These are phyloP conservation scores for Takashimella tepidaria DNA, from an alignment of 1,284 basidiomycete species.

Conservation along the genomic window DNA sequence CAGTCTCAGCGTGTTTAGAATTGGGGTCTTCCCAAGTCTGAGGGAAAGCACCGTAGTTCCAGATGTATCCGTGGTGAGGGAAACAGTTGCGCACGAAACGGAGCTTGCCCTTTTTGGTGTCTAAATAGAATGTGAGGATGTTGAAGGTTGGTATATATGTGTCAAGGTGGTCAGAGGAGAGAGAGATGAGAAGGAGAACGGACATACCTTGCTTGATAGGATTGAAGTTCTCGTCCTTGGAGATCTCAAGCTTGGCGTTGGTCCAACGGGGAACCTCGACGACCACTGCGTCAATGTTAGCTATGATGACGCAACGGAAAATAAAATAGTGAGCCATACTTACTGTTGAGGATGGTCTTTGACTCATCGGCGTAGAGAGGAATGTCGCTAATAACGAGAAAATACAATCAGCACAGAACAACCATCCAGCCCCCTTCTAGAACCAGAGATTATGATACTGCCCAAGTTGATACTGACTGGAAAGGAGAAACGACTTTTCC, in stretches of 20 bases:
- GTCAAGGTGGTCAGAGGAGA: not conserved
- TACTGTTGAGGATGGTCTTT: conserved; percentile 86
- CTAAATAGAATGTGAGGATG: conserved; percentile 15
- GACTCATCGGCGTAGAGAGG: conserved; percentile 91
- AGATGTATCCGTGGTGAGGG: conserved; percentile 86
- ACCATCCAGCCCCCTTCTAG: too few relatives aligned
- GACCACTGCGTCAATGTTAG: conserved; percentile 55
- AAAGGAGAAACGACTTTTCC: conserved; percentile 81
- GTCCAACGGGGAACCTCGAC: conserved; percentile 99
- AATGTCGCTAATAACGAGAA: conserved; percentile 57
- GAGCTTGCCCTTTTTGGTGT: conserved; percentile 67
- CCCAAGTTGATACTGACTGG: conserved; percentile 53
- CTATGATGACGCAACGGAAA: conserved; percentile 2
- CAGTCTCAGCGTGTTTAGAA: conserved; percentile 87
- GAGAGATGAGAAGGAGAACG: not conserved
- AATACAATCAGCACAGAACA: not conserved
- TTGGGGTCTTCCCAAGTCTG: conserved; percentile 99
- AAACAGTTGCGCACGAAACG: conserved; percentile 99
- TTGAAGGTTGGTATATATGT: not conserved
- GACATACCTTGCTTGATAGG: conserved; percentile 82
- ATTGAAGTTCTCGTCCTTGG: conserved; percentile 95
- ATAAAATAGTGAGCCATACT: conserved; percentile 3
- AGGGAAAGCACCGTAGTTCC: conserved; percentile 98
- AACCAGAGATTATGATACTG: too few relatives aligned
- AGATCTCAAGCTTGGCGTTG: conserved; percentile 99